These are phyloP conservation scores for Leptomonas seymouri DNA, from an alignment of 208 protist species.

Conservation along the genomic window DNA sequence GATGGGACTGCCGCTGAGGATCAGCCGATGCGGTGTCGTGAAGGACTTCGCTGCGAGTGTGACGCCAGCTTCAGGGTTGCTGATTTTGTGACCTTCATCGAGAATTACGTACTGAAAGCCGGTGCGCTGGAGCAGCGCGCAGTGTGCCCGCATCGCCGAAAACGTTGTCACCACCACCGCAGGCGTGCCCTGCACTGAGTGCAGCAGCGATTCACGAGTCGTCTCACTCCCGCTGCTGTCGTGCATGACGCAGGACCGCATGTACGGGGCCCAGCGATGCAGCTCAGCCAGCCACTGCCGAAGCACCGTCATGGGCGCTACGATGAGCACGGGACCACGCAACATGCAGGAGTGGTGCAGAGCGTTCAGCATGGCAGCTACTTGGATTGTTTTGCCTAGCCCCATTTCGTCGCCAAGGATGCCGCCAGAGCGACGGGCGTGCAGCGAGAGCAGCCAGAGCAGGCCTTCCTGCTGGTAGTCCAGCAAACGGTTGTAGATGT, in stretches of 20 bases:
- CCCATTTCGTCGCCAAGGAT: constrained; percentile 98
- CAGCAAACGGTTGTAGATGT: constrained; percentile 83
- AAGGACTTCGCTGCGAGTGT: constrained; percentile 96
- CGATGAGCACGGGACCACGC: constrained; percentile 89
- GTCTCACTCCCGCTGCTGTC: constrained; percentile 48
- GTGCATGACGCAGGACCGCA: constrained; percentile 90
- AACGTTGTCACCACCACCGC: constrained; percentile 96
- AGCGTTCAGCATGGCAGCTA: constrained; percentile 90
- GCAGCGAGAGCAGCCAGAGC: constrained; percentile 96
- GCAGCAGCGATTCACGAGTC: constrained; percentile 51
- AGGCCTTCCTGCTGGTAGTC: constrained; percentile 94
- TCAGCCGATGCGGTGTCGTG: constrained; percentile 93
- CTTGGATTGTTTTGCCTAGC: constrained; percentile 97
- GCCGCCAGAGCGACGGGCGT: constrained; percentile 87
- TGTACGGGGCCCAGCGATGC: constrained; percentile 91
- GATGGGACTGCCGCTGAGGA: constrained; percentile 97
- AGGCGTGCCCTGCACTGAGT: constrained; percentile 51
- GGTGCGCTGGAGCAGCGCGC: constrained; percentile 49
- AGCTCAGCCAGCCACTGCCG: constrained; percentile 95
- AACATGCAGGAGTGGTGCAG: constrained; percentile 79
- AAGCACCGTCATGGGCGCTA: constrained; percentile 94
- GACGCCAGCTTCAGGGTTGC: constrained; percentile 95
- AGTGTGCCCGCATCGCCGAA: constrained; percentile 73
- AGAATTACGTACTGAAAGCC: constrained; percentile 96
- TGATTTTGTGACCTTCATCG: constrained; percentile 98